These are phyloP conservation scores for Grigorovia yakushimaensis DNA, from an alignment of 805 yeast species.

Conservation along the genomic window DNA sequence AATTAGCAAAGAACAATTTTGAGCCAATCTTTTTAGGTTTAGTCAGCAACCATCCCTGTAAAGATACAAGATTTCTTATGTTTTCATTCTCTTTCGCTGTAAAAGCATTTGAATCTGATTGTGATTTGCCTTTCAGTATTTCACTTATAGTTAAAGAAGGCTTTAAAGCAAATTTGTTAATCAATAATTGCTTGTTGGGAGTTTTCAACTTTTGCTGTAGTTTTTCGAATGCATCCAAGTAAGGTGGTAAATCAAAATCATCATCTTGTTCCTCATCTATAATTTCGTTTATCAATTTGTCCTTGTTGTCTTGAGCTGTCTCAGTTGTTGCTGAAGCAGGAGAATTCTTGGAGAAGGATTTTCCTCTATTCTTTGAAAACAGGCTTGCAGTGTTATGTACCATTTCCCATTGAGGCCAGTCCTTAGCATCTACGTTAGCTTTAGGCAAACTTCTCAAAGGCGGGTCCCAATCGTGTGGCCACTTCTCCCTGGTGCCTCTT, in stretches of 20 bases:
- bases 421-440: neutral
- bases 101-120: too few species aligned
- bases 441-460: conserved; percentile 29
- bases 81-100: too few species aligned
- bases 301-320: too few species aligned
- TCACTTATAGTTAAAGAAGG: neutral
- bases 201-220: neutral
- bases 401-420: neutral
- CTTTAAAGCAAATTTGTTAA: neutral
- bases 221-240: neutral
- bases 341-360: too few species aligned
- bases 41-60: neutral
- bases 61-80: neutral
- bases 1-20: conserved; percentile 54
- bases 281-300: neutral
- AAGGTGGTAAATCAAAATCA: neutral
- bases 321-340: too few species aligned
- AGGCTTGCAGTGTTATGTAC: neutral
- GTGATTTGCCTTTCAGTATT: neutral
- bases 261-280: neutral
- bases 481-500: conserved; percentile 34
- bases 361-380: too few species aligned
- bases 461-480: conserved; percentile 62
- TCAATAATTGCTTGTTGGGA: neutral
- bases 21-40: conserved; percentile 58